Conservation (phyloP, 2,329 filamentous ascomycete species). For the Zalaria sp. region DNA sequence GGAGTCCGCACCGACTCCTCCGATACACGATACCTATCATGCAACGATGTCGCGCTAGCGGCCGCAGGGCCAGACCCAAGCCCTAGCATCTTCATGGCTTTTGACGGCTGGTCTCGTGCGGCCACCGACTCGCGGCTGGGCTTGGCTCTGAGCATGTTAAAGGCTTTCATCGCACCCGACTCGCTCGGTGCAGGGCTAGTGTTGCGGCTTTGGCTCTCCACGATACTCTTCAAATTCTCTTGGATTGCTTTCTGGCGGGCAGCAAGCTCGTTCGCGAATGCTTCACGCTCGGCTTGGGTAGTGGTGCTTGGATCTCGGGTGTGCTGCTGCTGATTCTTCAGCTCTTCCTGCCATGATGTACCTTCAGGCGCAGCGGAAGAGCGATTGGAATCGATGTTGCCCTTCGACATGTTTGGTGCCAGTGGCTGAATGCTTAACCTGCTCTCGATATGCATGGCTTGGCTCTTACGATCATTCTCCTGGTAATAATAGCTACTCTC, state of each 20-base stretch:
- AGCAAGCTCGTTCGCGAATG: constrained; percentile 60
- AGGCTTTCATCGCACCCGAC: constrained; percentile 35
- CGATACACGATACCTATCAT: neutral
- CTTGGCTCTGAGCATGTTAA: constrained; percentile 52
- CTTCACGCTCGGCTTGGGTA: constrained; percentile 45
- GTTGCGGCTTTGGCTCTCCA: constrained; percentile 40
- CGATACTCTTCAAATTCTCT: constrained; percentile 57
- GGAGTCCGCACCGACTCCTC: neutral
- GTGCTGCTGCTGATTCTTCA: constrained; percentile 25
- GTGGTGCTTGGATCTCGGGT: constrained; percentile 35
- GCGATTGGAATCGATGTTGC: constrained; percentile 1
- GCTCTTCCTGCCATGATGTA: constrained; percentile 34
- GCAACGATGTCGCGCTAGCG: neutral
- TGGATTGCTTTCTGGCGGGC: constrained; percentile 57
- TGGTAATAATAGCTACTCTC: constrained; percentile 23
- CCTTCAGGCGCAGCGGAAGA: constrained; percentile 8
- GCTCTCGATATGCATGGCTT: constrained; percentile 19
- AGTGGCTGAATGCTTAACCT: constrained; percentile 1
- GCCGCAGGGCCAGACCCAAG: constrained; percentile 18
- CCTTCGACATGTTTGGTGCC: constrained; percentile 5
- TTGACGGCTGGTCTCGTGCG: constrained; percentile 32
- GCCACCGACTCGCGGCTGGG: constrained; percentile 53
- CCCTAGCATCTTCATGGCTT: constrained; percentile 48
- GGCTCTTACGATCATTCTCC: constrained; percentile 20
- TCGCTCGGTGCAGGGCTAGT: constrained; percentile 21